Evolutionary conservation across 2,329 filamentous ascomycete species (phyloP).

Genomic region (Fusarium agapanthi): DNA sequence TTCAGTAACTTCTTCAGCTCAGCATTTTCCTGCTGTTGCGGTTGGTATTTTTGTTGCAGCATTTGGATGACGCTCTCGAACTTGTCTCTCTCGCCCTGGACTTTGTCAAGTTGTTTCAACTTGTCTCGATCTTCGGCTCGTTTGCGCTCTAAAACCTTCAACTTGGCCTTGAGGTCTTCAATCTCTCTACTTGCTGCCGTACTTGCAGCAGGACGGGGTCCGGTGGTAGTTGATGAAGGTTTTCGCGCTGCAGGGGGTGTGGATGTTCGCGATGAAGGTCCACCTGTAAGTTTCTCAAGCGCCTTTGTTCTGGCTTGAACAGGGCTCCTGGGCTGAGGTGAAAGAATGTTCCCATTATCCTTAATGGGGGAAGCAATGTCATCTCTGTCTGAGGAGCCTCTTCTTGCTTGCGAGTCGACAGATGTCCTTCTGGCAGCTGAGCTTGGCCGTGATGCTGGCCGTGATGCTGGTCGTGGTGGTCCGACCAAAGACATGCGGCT

Average conservation of each 20-base stretch:
- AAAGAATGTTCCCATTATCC: slow-evolving; percentile 60
- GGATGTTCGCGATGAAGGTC: slow-evolving; percentile 42
- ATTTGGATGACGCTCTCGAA: slow-evolving; percentile 90
- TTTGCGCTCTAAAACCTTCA: slow-evolving; percentile 89
- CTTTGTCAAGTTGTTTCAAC: slow-evolving; percentile 78
- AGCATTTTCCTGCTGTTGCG: slow-evolving; percentile 80
- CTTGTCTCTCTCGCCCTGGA: slow-evolving; percentile 79
- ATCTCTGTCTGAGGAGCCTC: slow-evolving; percentile 50
- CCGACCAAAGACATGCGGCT: slow-evolving; percentile 52
- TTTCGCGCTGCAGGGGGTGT: slow-evolving; percentile 47
- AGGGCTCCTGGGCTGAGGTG: slow-evolving; percentile 61
- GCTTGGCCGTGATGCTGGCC: slow-evolving; percentile 49
- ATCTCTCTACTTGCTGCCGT: slow-evolving; percentile 72
- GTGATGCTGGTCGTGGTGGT: slow-evolving; percentile 47
- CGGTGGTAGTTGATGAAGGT: slow-evolving; percentile 40
- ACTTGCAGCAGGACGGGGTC: slow-evolving; percentile 51
- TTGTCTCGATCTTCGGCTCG: slow-evolving; percentile 85
- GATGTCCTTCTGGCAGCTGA: slow-evolving; percentile 55
- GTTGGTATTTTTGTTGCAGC: slow-evolving; percentile 86
- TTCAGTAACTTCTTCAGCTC: slow-evolving; percentile 81
- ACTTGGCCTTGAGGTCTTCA: slow-evolving; percentile 87
- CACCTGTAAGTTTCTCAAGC: slow-evolving; percentile 61
- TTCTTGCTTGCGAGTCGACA: slow-evolving; percentile 56
- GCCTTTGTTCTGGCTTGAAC: slow-evolving; percentile 59
- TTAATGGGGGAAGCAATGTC: slow-evolving; percentile 56